Evolutionary conservation across 2,329 filamentous ascomycete species (phyloP), one percentile per base, ranked within the genome.

Genomic region (Ceratocystis variospora): DNA sequence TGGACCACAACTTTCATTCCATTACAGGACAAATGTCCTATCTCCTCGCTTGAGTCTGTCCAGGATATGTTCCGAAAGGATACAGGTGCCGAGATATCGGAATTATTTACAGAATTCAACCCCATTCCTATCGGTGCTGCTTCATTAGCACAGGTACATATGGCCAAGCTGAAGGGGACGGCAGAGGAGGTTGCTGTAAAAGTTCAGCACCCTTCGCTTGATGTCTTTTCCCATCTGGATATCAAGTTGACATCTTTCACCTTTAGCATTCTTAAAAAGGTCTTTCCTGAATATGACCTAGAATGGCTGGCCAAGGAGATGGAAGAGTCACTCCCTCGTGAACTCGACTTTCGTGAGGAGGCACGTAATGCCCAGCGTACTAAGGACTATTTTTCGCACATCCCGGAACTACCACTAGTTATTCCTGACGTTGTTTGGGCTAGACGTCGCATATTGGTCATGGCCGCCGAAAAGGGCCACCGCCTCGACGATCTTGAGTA

Each of bases 1-100:
- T 97, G 93, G 92, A 96, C 91, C 41, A 87, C 87, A 44, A 97
- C 94, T 0, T 99, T 99, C 74, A 88, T 99, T 70, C 94, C 94
- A 0, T 80, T 99, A 28, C 94, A 99, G 76, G 95, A 99, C 78
- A 88, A 88, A 76, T 99, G 94, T 73, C 94, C 94, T 0, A 87
- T 97, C 5, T 96, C 92, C 3, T 93, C 91, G 1, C 87, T 89
- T 72, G 86, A 90, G 70, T 94, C 90, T 33, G 89, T 99, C 70
- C 83, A 91, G 73, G 80, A 84, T 33, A 94, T 99, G 91, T 95
- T 96, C 71, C 78, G 85, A 65, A 79, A 82, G 62, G 94, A 99
- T 72, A 97, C 91, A 0, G 90, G 90, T 10, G 80, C 85, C 68
- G 83, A 85, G 57, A 81, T 99, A 37, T 85, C 83, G 71, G 88